Percentiles rank a stretch among this genome's conserved stretches.
Evolutionary conservation across 2,329 filamentous ascomycete genomes (phyloP).

Genomic region (Neoscytalidium dimidiatum): DNA sequence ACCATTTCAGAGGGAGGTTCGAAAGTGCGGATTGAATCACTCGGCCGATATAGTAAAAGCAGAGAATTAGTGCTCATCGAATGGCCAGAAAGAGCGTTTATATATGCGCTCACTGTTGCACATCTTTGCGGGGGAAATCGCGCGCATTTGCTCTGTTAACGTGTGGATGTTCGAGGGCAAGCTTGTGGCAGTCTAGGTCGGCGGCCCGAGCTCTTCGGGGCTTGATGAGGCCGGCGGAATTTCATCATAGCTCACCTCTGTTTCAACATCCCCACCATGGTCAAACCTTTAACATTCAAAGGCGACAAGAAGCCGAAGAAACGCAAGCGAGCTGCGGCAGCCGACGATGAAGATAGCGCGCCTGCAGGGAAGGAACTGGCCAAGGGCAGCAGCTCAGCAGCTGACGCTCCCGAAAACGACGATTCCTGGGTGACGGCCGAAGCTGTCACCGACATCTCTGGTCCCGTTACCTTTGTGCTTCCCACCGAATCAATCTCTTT

Average conservation of each 20-base stretch:
- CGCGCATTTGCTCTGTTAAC: background rate
- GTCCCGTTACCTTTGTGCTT: conserved; percentile 80
- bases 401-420: conserved; percentile 32
- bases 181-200: too few relatives aligned
- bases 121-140: too few relatives aligned
- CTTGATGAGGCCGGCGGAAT: background rate
- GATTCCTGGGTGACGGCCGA: conserved; percentile 62
- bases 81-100: too few relatives aligned
- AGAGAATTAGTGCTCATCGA: too few relatives aligned
- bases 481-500: conserved; percentile 73
- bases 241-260: conserved; percentile 13
- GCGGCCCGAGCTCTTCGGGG: conserved; percentile 4
- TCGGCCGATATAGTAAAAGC: too few relatives aligned
- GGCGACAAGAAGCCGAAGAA: conserved; percentile 96
- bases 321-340: conserved; percentile 69
- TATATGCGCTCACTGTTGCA: too few relatives aligned
- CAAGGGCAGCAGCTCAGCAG: background rate
- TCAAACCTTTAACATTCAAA: conserved; percentile 92
- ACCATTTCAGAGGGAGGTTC: too few relatives aligned
- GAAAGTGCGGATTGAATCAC: too few relatives aligned
- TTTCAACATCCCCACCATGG: conserved; percentile 56
- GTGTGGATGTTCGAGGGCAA: background rate
- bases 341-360: conserved; percentile 46
- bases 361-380: conserved; percentile 36
- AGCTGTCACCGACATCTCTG: conserved; percentile 69